These are phyloP conservation scores for Arabis alpina DNA, from an alignment of 345 rosid genomes.

Conservation along the genomic window DNA sequence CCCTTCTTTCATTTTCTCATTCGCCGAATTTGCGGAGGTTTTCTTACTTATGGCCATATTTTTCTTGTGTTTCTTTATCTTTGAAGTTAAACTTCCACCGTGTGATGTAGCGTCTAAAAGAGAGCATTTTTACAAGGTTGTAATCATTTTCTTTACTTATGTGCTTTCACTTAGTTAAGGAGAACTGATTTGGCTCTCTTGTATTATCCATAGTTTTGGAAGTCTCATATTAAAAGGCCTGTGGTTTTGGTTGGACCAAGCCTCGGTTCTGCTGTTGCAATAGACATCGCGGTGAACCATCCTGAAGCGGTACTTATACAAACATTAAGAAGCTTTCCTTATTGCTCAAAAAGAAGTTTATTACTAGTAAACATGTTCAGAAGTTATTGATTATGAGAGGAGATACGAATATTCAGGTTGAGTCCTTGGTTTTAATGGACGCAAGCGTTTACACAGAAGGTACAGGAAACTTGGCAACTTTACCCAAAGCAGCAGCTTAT, in stretches of 20 bases:
- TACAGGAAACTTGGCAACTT: conserved; percentile 75
- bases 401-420: conserved; percentile 54
- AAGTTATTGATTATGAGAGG: conserved; percentile 14
- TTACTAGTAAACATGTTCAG: conserved; percentile 12
- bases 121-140: conserved; percentile 81
- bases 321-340: conserved; percentile 16
- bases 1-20: neutral
- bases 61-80: conserved; percentile 13
- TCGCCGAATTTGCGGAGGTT: neutral
- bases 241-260: conserved; percentile 90
- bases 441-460: conserved; percentile 95
- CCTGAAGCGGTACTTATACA: conserved; percentile 77
- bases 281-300: conserved; percentile 77
- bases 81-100: conserved; percentile 59
- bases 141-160: conserved; percentile 13
- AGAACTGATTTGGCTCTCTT: conserved; percentile 8
- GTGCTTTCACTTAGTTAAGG: neutral
- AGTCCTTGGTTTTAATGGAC: conserved; percentile 77
- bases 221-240: conserved; percentile 74
- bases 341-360: neutral
- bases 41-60: neutral
- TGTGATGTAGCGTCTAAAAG: conserved; percentile 76
- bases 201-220: conserved; percentile 68
- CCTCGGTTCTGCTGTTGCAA: conserved; percentile 94
- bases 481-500: conserved; percentile 77